Base-by-base conservation (phyloP, 2,329 filamentous ascomycete genomes). In the Chaetothyriales sp. region DNA sequence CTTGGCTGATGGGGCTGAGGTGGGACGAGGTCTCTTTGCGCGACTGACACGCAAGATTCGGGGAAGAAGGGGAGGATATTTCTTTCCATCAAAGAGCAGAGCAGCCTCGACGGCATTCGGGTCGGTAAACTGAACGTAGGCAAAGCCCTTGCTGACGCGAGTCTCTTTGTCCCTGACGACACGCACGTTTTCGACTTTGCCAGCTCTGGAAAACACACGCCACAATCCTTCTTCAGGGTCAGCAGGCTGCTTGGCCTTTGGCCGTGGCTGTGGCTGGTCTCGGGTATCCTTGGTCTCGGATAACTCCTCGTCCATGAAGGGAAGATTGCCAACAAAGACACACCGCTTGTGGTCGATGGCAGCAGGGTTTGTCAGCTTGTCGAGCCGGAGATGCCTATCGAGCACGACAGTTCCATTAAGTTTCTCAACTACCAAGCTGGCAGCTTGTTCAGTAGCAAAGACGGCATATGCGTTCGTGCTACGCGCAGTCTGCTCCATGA, bases 81-180 rank as follows among this genome's bases (percentile, higher is more conserved):
- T 92, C 73, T 96, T 94, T 55, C 81, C 89, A 64, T 95, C 78
- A 54, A 90, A 79, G 42, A 93, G 76, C 10, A 98, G 76, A 1
- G 92, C 92, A n/a, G 84, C 78, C 68, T 98, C 92, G 45, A 98
- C 90, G 44, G 83, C 75, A 61, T 93, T 95, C 55, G 76, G 79
- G 61, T 96, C 86, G 73, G 83, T 79, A 68, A 98, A 98, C 64
- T 98, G 92, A 15, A 98, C 90, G 62, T 98, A 98, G 55, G 93
- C 93, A 63, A 98, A 87, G 3, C 92, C 92, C 66, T 98, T 98
- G 62, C 92, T 88, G 26, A 98, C 86, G 47, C 93, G 80, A 6
- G 93, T 98, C 59, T 84, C 83, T 55, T 85, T 75, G 63, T 98
- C 92, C 50, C 92, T 81, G 48, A 95, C 79, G 18, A 98, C 88